Base-by-base conservation (phyloP, 805 yeast species). In the Metschnikowia lunata region DNA sequence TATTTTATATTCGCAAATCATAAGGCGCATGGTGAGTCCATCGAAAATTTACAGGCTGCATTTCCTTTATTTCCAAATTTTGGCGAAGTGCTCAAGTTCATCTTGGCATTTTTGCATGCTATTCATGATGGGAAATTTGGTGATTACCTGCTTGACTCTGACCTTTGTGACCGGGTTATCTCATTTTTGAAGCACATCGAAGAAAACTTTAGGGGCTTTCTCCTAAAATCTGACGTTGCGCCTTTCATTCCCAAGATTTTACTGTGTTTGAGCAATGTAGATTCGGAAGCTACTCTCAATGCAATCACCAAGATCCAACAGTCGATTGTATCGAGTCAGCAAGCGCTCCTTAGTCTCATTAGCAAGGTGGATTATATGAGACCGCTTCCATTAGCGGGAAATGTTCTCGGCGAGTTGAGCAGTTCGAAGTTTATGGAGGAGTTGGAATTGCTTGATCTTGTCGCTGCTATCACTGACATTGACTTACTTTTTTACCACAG, bases 191-290 rank as follows among this genome's bases (percentile, higher is more conserved):
- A 74, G 31, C 80, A 81, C 7, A 71, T 85, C 9, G 71, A 75
- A 30, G 78, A 73, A 23, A 72, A 76, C 39, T 84, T 83, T 51
- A 74, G 80, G 10, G 91, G 96, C 3, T 80, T 83, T 71, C 60
- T 88, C 13, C 63, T 89, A 36, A 86, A 85, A 44, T 74, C 78
- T 3, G 74, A 75, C 27, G 72, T 83, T 30, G 79, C 81, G 36
- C 80, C 80, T 15, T 68, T 72, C n/a, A 63, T 84, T 3, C 72
- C 79, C 58, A 74, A 73, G 40, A 59, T 86, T 26, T 61, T 86
- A 15, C 72, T 70, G 41, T 79, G 77, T 50, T 74, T 71, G 46
- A 38, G 49, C 45, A 35, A 37, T 8, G 23, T 26, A 6, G 28
- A 34, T 13, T 29, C 7, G 30, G 40, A 39, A 2, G 45, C 33